Evolutionary conservation across 2,329 filamentous ascomycete genomes (phyloP).

Genomic region (Cladosporium oxysporum): DNA sequence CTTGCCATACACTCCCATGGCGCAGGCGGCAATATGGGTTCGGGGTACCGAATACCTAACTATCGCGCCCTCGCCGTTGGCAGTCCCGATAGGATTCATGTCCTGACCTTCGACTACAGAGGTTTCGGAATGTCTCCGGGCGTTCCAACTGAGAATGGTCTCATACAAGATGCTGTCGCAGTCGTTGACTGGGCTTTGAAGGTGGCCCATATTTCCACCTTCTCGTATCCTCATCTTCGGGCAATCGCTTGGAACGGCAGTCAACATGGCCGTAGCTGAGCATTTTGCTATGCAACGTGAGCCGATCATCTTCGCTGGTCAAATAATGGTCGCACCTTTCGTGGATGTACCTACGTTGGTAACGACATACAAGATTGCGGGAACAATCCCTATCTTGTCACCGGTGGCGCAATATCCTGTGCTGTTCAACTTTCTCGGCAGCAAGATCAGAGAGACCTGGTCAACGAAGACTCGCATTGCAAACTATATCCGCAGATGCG

Average conservation of each 20-base stretch:
- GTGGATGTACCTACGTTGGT: slow-evolving; percentile 56
- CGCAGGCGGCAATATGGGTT: slow-evolving; percentile 58
- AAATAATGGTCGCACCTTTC: slow-evolving; percentile 60
- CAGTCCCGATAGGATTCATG: slow-evolving; percentile 56
- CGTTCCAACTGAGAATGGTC: slow-evolving; percentile 56
- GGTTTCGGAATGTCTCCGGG: slow-evolving; percentile 60
- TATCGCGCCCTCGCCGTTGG: slow-evolving; percentile 59
- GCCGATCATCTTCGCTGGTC: slow-evolving; percentile 55
- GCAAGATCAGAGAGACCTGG: slow-evolving; percentile 55
- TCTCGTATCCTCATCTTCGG: slow-evolving; percentile 60
- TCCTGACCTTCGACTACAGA: slow-evolving; percentile 62
- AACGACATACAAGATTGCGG: slow-evolving; percentile 59
- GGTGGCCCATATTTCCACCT: slow-evolving; percentile 55
- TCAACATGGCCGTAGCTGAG: slow-evolving; percentile 48
- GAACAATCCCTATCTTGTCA: slow-evolving; percentile 56
- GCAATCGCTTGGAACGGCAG: slow-evolving; percentile 61
- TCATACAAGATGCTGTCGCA: slow-evolving; percentile 56
- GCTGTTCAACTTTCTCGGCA: slow-evolving; percentile 50
- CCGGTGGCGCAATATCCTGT: slow-evolving; percentile 53
- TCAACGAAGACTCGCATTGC: slow-evolving; percentile 51
- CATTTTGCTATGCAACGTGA: slow-evolving; percentile 45
- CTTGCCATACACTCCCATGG: slow-evolving; percentile 66
- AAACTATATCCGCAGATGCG: slow-evolving; percentile 44
- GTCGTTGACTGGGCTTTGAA: slow-evolving; percentile 58
- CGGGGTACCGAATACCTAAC: slow-evolving; percentile 56